These are phyloP conservation scores for Ophiobolus disseminans DNA, from an alignment of 2,329 filamentous ascomycete genomes.

Conservation along the genomic window DNA sequence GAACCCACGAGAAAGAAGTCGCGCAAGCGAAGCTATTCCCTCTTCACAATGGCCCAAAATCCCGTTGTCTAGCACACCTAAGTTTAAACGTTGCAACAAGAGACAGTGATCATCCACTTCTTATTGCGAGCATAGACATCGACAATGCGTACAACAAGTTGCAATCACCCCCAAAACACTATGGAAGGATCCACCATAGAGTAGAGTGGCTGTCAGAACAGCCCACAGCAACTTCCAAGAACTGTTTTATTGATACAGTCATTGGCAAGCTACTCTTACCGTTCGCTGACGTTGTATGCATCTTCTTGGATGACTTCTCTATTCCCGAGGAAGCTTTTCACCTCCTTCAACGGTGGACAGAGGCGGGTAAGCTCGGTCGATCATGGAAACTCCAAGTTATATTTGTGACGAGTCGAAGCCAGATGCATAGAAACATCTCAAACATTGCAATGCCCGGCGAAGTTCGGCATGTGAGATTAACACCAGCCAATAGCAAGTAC, in stretches of 20 bases:
- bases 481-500: neutral
- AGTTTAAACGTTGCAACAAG: slow-evolving; percentile 1
- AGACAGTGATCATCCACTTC: slow-evolving; percentile 10
- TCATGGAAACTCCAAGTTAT: slow-evolving; percentile 14
- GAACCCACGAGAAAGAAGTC: slow-evolving; percentile 7
- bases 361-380: neutral
- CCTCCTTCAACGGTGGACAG: slow-evolving; percentile 9
- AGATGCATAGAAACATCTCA: too few relatives aligned
- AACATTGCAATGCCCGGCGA: too few relatives aligned
- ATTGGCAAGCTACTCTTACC: slow-evolving; percentile 13
- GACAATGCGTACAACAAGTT: slow-evolving; percentile 6
- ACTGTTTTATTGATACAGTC: slow-evolving; percentile 10
- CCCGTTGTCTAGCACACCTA: slow-evolving; percentile 10
- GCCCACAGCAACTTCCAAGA: neutral
- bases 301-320: slow-evolving; percentile 22
- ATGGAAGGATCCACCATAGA: slow-evolving; percentile 1
- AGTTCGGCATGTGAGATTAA: too few relatives aligned
- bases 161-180: neutral
- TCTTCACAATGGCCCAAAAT: neutral
- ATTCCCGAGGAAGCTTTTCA: slow-evolving; percentile 6
- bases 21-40: slow-evolving; percentile 5
- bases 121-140: slow-evolving; percentile 11
- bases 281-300: slow-evolving; percentile 18
- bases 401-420: too few relatives aligned
- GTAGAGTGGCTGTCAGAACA: slow-evolving; percentile 8